phyloP scores from a whole-genome alignment of 1,139 yeast species.

The Blastobotrys serpentis region DNA sequence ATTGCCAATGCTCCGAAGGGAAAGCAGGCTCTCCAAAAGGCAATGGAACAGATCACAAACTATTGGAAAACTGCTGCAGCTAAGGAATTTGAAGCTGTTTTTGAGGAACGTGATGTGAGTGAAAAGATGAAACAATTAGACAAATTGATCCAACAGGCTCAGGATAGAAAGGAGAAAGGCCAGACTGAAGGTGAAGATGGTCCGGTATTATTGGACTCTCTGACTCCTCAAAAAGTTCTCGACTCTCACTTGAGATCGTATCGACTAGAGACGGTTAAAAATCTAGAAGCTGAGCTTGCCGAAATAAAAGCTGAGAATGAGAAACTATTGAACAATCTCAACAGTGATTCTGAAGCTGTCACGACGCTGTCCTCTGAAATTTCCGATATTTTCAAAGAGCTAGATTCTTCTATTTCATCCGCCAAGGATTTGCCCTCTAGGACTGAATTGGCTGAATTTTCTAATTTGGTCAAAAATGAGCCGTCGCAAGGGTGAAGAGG shows the following conservation, averaged over 20 bases:
- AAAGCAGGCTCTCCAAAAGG: slow-evolving; percentile 50
- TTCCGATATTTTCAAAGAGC: slow-evolving; percentile 10
- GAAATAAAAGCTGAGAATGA: slow-evolving; percentile 23
- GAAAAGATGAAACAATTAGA: slow-evolving; percentile 64
- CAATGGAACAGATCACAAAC: slow-evolving; percentile 58
- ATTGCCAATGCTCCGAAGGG: slow-evolving; percentile 52
- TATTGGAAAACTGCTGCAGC: slow-evolving; percentile 61
- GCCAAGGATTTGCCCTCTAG: slow-evolving; percentile 15
- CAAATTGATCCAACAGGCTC: slow-evolving; percentile 53
- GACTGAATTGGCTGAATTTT: slow-evolving; percentile 2
- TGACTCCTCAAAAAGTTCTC: slow-evolving; percentile 36
- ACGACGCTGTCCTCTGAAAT: slow-evolving; percentile 7
- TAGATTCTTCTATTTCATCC: slow-evolving; percentile 11
- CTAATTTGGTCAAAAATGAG: not conserved
- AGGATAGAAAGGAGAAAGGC: slow-evolving; percentile 40
- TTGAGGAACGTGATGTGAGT: slow-evolving; percentile 59
- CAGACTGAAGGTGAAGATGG: slow-evolving; percentile 22
- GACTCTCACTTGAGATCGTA: slow-evolving; percentile 33
- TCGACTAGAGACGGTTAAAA: slow-evolving; percentile 27
- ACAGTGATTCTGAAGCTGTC: slow-evolving; percentile 5
- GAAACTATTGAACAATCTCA: slow-evolving; percentile 15
- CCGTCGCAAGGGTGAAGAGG: not conserved
- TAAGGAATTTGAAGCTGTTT: slow-evolving; percentile 65
- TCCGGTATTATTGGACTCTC: slow-evolving; percentile 32
- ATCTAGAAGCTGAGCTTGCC: slow-evolving; percentile 27